phyloP scores from a whole-genome alignment of 1,284 basidiomycete genomes.

The Athelia sp. region DNA sequence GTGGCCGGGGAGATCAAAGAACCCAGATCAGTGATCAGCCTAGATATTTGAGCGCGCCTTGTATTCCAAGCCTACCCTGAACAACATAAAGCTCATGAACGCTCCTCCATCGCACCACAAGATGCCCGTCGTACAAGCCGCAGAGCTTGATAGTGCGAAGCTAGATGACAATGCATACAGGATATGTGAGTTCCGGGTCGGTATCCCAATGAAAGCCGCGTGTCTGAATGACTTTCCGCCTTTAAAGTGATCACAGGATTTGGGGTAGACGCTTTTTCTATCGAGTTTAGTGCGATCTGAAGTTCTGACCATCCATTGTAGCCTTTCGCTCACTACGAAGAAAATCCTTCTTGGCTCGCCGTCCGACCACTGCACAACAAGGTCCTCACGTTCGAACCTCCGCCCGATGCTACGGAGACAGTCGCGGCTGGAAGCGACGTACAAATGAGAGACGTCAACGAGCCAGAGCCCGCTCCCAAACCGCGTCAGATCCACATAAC shows the following conservation, averaged over 20 bases:
- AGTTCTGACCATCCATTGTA: conserved; percentile 17
- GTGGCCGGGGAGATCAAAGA: conserved; percentile 57
- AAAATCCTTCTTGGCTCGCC: conserved; percentile 63
- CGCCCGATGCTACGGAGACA: conserved; percentile 21
- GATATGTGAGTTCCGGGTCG: no score
- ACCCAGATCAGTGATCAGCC: background rate
- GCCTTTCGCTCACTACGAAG: conserved; percentile 50
- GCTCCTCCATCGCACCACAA: conserved; percentile 6
- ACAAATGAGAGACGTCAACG: conserved; percentile 4
- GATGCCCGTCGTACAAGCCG: conserved; percentile 9
- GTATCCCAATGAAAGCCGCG: no score
- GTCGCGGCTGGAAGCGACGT: background rate
- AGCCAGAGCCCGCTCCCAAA: background rate
- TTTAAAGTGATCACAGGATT: conserved; percentile 60
- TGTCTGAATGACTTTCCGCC: no score
- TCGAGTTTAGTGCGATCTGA: background rate
- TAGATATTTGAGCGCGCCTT: no score
- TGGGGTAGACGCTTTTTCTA: conserved; percentile 42
- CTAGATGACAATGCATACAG: conserved; percentile 26
- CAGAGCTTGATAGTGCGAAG: conserved; percentile 4
- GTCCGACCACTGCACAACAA: conserved; percentile 52
- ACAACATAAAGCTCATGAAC: no score
- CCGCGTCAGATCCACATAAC: conserved; percentile 48
- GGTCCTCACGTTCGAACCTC: conserved; percentile 35
- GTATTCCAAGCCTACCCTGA: no score